These are phyloP conservation scores for Colletotrichum zoysiae DNA, from an alignment of 2,329 filamentous ascomycete genomes.

Conservation along the genomic window DNA sequence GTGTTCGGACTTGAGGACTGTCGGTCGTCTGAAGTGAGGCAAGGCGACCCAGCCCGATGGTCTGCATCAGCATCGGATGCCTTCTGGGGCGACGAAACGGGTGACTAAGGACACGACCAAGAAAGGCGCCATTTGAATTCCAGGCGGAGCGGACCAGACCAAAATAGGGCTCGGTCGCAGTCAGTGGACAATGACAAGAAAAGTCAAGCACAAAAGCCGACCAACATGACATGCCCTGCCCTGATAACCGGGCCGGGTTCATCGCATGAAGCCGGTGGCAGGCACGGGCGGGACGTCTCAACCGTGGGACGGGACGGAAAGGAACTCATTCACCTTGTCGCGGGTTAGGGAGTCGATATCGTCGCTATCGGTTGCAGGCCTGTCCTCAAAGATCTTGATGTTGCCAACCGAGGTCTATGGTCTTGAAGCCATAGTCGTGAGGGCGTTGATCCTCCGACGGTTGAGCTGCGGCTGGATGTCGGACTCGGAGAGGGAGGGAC, in stretches of 20 bases:
- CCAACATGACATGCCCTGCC: too few species aligned
- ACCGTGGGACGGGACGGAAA: constrained; percentile 61
- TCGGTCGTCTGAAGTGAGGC: not conserved
- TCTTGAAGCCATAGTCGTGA: constrained; percentile 89
- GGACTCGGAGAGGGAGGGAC: constrained; percentile 82
- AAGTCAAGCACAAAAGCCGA: not conserved
- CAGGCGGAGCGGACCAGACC: not conserved
- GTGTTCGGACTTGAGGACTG: not conserved
- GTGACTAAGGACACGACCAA: not conserved
- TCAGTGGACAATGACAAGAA: not conserved
- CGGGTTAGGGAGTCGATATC: constrained; percentile 72
- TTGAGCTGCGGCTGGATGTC: constrained; percentile 97
- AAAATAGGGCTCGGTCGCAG: not conserved
- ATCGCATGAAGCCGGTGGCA: constrained; percentile 37
- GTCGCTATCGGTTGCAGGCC: too few species aligned
- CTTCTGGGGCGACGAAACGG: not conserved
- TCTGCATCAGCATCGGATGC: not conserved
- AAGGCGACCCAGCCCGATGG: too few species aligned
- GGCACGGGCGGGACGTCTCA: constrained; percentile 35
- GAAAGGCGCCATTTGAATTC: not conserved
- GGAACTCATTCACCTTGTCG: constrained; percentile 82
- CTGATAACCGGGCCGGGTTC: constrained; percentile 22
- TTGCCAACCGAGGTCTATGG: constrained; percentile 91
- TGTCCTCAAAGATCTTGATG: constrained; percentile 73
- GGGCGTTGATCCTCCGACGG: constrained; percentile 91